Evolutionary conservation across 1,139 yeast species (phyloP), one percentile per base, ranked within the genome.

Genomic region (Zygoascus meyerae): DNA sequence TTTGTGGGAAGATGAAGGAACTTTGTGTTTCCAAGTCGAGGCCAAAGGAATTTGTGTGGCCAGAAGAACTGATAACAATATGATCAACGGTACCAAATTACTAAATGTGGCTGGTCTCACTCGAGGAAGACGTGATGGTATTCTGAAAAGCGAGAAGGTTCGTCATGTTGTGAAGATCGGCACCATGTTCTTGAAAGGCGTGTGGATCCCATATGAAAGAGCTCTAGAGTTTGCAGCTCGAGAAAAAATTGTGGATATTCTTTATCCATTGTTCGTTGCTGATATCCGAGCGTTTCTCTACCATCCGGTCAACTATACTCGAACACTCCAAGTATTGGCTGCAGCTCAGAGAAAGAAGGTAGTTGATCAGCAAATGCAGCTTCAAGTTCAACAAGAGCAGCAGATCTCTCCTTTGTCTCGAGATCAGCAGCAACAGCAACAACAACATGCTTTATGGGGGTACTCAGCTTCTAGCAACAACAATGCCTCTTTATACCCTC

Each of bases 1-100:
- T 3, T 78, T 86, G 78, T 90, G 97, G 97, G 96, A 90, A 64
- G 96, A 89, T 59, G 97, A 90, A 60, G 83, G 85, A 55, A 90
- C 97, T 0, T 67, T 90, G 38, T 92, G 97, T 64, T 86, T 89
- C 66, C 96, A 87, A 65, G 96, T 90, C 17, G 96, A 87, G 59
- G 95, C 94, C 43, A 83, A 86, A 59, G 87, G 89, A 51, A 89
- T 87, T 32, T 76, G 86, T 11, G 95, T 89, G 34, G 95, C 92
- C 28, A 75, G 97, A 56, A 75, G 97, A 58, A 95, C 95, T 28
- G 95, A 89, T 64, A 87, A 89, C 66, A 76, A 78, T 55, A 86
- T 87, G 95, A 86, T 89, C 57, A 89, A 89, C 62, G 97, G 97
- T 45, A 90, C 97, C 21, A 90, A 89, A 66, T 72, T 90, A 51